Evolutionary conservation across 345 rosid species (phyloP).

Genomic region (Acer yangbiense): DNA sequence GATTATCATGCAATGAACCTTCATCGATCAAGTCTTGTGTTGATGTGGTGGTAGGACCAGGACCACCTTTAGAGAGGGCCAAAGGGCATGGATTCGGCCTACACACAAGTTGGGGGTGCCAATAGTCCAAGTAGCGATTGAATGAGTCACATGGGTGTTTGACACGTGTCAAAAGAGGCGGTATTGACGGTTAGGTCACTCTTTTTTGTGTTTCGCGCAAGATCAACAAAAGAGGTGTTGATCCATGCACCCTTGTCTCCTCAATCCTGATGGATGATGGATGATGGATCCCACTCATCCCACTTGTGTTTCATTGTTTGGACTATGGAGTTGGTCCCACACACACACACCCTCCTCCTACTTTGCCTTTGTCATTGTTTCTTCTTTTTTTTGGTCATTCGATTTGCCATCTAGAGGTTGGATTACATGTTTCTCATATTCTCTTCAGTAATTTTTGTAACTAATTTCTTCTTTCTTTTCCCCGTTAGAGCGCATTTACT

Average conservation of each 20-base stretch:
- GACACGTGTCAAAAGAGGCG: slow-evolving; percentile 34
- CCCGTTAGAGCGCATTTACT: no score
- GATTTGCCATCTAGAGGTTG: background rate
- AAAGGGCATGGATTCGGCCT: slow-evolving; percentile 10
- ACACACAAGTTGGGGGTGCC: slow-evolving; percentile 3
- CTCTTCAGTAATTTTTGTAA: background rate
- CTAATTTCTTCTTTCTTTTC: no score
- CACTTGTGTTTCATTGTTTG: background rate
- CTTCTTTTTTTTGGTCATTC: background rate
- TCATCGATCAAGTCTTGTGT: background rate
- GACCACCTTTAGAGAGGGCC: slow-evolving; percentile 8
- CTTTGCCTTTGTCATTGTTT: background rate
- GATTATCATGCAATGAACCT: background rate
- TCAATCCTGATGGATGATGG: slow-evolving; percentile 6
- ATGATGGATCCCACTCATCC: slow-evolving; percentile 19
- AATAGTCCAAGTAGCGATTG: slow-evolving; percentile 19
- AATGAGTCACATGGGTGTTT: slow-evolving; percentile 33
- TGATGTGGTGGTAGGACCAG: background rate
- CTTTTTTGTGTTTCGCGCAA: slow-evolving; percentile 30
- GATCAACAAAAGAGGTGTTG: slow-evolving; percentile 23
- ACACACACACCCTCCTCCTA: background rate
- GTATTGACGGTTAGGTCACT: slow-evolving; percentile 39
- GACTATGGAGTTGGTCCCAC: background rate
- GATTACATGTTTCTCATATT: no score
- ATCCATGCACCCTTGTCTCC: slow-evolving; percentile 38